These are phyloP conservation scores for Xylaria sp. DNA, from an alignment of 2,329 filamentous ascomycete species.

Conservation along the genomic window DNA sequence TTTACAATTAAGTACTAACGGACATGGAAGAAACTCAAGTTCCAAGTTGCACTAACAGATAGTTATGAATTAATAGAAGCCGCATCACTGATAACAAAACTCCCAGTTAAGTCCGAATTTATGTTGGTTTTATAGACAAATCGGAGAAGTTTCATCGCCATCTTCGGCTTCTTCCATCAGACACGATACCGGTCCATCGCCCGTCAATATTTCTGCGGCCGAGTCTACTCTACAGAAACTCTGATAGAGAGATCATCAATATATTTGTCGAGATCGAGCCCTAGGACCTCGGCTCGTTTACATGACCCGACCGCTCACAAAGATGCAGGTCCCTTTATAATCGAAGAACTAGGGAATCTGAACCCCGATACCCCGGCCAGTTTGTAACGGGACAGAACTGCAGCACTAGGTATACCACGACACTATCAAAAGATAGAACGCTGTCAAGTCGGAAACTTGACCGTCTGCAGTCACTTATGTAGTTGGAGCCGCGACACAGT, in stretches of 20 bases:
- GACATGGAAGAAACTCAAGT: no score
- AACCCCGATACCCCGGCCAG: slow-evolving; percentile 67
- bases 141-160: neutral
- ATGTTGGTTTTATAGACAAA: no score
- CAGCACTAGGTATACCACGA: no score
- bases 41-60: no score
- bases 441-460: no score
- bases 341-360: slow-evolving; percentile 72
- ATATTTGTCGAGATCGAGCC: slow-evolving; percentile 98
- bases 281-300: slow-evolving; percentile 77
- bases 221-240: slow-evolving; percentile 12
- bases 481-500: slow-evolving; percentile 52
- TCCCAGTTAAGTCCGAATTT: no score
- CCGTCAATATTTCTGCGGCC: slow-evolving; percentile 7
- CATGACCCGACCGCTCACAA: slow-evolving; percentile 28
- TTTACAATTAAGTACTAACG: no score
- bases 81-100: no score
- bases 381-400: no score
- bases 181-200: slow-evolving; percentile 1
- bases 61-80: no score
- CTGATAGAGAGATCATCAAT: slow-evolving; percentile 49
- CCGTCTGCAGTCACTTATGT: no score
- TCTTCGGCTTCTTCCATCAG: slow-evolving; percentile 13
- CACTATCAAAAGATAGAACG: no score
- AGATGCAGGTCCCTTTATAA: slow-evolving; percentile 70